Evolutionary conservation across 1,284 basidiomycete genomes (phyloP).

Genomic region (Ustilago lituana): DNA sequence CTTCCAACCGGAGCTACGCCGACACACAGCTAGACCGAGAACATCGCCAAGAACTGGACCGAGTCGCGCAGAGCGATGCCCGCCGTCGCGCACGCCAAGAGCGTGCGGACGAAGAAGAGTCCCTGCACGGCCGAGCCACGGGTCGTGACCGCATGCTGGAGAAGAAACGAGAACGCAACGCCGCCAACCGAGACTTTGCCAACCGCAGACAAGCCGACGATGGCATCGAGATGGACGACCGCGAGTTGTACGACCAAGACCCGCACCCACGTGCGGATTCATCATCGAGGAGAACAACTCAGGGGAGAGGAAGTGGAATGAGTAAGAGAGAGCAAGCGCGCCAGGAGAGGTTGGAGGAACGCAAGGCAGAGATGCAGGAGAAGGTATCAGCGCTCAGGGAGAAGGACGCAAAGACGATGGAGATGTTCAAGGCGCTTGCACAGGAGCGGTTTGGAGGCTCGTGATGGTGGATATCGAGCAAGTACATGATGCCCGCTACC

Average conservation of each 20-base stretch:
- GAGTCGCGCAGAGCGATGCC: constrained; percentile 1
- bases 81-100: constrained; percentile 6
- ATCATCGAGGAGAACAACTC: constrained; percentile 1
- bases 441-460: constrained; percentile 31
- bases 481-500: no score
- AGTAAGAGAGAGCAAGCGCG: constrained; percentile 16
- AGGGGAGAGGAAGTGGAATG: constrained; percentile 5
- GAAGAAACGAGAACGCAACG: constrained; percentile 22
- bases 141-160: constrained; percentile 51
- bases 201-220: constrained; percentile 39
- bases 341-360: constrained; percentile 17
- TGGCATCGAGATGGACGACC: constrained; percentile 49
- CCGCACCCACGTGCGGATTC: background rate
- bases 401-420: constrained; percentile 50
- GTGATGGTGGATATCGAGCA: no score
- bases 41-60: constrained; percentile 7
- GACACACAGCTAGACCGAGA: constrained; percentile 21
- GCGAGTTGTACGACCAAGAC: constrained; percentile 28
- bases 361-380: constrained; percentile 26
- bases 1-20: constrained; percentile 1
- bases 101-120: constrained; percentile 12
- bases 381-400: constrained; percentile 31
- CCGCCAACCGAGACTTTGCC: constrained; percentile 44
- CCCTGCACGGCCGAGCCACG: constrained; percentile 35
- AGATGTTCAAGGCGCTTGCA: constrained; percentile 49